Evolutionary conservation across 1,284 basidiomycete genomes (phyloP), one percentile per base, ranked within the genome.

Genomic region (Pterulicium gracile): DNA sequence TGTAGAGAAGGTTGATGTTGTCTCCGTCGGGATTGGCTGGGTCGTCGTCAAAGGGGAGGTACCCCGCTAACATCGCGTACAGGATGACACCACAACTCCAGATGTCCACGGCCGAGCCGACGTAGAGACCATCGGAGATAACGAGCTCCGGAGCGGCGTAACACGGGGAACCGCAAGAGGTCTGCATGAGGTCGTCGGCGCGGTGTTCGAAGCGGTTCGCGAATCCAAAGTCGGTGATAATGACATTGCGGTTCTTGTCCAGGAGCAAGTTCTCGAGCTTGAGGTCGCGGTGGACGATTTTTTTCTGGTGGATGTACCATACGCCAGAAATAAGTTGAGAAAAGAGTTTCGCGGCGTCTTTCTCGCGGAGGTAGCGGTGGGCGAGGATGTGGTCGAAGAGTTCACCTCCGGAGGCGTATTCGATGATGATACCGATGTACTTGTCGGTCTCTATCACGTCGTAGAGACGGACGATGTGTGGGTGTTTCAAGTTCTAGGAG

Each of bases 391-490:
- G 92, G 66, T 99, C 96, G 63, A 99, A 98, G 15, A 99, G 80
- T 66, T 98, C 96, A 47, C 96, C 96, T 45, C 95, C 94, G 1
- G 91, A 94, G 34, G 95, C 96, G 61, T 96, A 98, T 65, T 98
- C 96, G 54, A 99, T 79, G 53, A 99, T 96, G 61, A 99, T 99
- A 35, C 96, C 96, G 56, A 99, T 98, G 69, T 98, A 98, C 66
- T 97, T 97, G 70, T 98, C 95, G 1, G 96, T 98, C 66, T 98
- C 94, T 56, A 99, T 97, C 34, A 98, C 94, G 63, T 99, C 96
- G 76, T 96, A 96, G 47, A 98, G 74, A 23, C 93, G 84, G 22
- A 98, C 96, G 62, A 99, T 98, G 64, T 98, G 98, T 1, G 96
- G 96, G 56, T 99, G 96, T 60, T 94, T 90, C 50, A 98, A 77